Conservation (phyloP, 148 eudicot genomes). For the Persicaria maculosa region DNA sequence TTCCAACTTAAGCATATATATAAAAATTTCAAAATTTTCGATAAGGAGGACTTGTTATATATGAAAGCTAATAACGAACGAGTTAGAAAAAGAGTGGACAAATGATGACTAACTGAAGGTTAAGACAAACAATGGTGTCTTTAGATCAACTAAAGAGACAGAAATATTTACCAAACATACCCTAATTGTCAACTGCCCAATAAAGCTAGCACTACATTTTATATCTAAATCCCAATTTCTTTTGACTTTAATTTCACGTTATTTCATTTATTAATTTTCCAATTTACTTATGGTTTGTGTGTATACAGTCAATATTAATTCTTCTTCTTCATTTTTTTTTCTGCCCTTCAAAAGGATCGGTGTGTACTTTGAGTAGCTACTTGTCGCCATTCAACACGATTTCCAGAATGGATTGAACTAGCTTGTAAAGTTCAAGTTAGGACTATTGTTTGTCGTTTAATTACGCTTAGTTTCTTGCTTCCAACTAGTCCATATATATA, state of each 20-base stretch:
- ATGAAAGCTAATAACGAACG: neutral
- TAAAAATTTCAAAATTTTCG: neutral
- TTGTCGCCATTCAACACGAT: too few relatives aligned
- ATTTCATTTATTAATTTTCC: neutral
- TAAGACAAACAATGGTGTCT: neutral
- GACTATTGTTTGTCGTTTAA: too few relatives aligned
- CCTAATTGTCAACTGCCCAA: neutral
- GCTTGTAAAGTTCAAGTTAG: too few relatives aligned
- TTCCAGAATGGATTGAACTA: too few relatives aligned
- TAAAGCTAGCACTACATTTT: neutral
- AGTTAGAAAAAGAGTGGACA: slow-evolving; percentile 1
- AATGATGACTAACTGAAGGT: neutral
- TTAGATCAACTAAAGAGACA: slow-evolving; percentile 4
- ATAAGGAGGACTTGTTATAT: neutral
- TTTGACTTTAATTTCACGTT: neutral
- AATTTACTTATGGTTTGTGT: neutral
- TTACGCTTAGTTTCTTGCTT: too few relatives aligned
- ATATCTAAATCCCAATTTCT: neutral
- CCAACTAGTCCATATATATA: too few relatives aligned
- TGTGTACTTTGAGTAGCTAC: too few relatives aligned
- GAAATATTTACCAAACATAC: slow-evolving; percentile 9
- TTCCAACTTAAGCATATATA: neutral
- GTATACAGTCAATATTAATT: neutral
- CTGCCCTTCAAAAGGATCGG: too few relatives aligned
- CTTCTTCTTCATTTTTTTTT: too few relatives aligned